Evolutionary conservation across 148 eudicot genomes (phyloP), one percentile per base, ranked within the genome.

Genomic region (Nyssa sinensis): DNA sequence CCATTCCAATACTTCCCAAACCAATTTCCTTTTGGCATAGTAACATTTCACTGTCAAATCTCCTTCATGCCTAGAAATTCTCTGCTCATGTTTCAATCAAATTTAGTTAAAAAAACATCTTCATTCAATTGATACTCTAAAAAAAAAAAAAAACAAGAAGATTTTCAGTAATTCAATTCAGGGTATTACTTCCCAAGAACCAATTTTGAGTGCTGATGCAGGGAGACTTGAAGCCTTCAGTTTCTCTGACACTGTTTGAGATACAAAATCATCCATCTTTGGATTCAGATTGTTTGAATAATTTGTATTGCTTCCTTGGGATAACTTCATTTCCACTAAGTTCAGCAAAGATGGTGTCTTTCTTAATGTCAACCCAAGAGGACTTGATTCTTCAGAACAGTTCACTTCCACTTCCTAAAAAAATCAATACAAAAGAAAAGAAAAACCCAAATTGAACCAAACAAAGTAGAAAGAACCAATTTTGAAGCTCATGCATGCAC

Each of bases 1-100:
- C 4, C 93, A 89, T 4, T 85, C 83, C 37, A 93, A 72, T 44
- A 82, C 69, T 77, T 91, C 98, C 96, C 98, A 93, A 17, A 91
- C 96, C 39, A 89, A 60, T 57, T 91, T 89, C 27, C 80, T 75
- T 79, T 91, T 91, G 16, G 88, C 88, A 70, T 82, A 93, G 76
- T 91, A 93, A 67, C 84, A 79, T 70, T 93, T 93, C 2, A 87
- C 94, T 23, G 81, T 78, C 69, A 93, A 65, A 28, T 89, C 91
- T 34, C 88, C 92, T 72, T 87, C 91, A 63, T 93, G 44, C 79
- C 23, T 83, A 1, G 96, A 79, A 35, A 13, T 70, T 66, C 63
- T 76, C 98, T 93, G 82, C 47, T 24, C 23, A 67, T 6, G 69
- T 37, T 24, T 23, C 33, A 33, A 37, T 37, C 9, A 37, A 37